Base-by-base conservation (phyloP, 345 rosid genomes). In the Microthlaspi erraticum region DNA sequence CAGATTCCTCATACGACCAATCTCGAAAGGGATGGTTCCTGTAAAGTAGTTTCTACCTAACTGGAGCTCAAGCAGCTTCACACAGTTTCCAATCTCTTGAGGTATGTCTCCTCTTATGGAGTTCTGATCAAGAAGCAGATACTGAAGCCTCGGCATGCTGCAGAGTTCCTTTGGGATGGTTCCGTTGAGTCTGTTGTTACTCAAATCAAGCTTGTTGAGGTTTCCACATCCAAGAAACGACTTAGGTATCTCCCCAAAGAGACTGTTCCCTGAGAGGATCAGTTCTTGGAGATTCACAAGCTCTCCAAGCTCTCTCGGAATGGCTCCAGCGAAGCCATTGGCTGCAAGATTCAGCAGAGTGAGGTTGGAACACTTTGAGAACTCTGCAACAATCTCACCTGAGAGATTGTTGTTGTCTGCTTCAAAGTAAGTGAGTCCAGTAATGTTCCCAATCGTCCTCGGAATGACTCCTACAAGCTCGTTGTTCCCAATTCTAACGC, bases 371-470 rank as follows among this genome's bases (percentile, higher is more conserved):
- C 99, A 94, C 46, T 37, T 82, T 39, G 95, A 76, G 72, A 94
- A 86, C 74, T 84, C 99, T 0, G 89, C 53, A 52, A 84, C 85
- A 73, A 94, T 77, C 70, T 84, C 85, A 69, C 99, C 96, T 10
- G 99, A 91, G 26, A 93, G 84, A 74, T 79, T 78, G 83, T 93
- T 93, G 42, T 85, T 85, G 73, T 88, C 82, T 3, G 92, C 99
- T 81, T 93, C 99, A 68, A 93, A 93, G 72, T 91, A 93, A 0
- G 99, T 81, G 64, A 93, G 94, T 79, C 95, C 83, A 54, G 78
- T 87, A n/a, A 82, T 84, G 63, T 93, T 91, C 20, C 93, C 99
- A 8, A 93, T 83, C 7, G 86, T 61, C 77, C 68, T 83, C 3
- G 99, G 99, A 77, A 93, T 84, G 58, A 64, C 81, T 61, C 98